Base-by-base conservation (phyloP, 345 rosid genomes). In the Ceriops zippeliana region DNA sequence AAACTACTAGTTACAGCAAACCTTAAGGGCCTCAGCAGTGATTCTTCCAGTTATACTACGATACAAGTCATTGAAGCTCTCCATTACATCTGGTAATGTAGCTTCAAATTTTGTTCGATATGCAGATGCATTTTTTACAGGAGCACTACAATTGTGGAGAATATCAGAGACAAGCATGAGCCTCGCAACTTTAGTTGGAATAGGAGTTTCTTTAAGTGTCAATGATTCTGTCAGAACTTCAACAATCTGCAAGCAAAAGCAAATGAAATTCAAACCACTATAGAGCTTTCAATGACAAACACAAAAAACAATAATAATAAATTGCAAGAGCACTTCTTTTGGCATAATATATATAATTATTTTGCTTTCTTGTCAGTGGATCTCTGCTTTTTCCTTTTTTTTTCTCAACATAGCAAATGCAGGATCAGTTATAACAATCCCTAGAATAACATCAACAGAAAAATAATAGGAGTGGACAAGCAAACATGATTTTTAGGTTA, bases 101-200 rank as follows among this genome's bases (percentile, higher is more conserved):
- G 91, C 90, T 81, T 96, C 99, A 70, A 96, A 96, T 80, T 90
- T 96, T 52, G 99, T 92, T 65, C 99, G 92, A 81, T 92, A 96
- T 32, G 99, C 97, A 77, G 99, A 96, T 67, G 99, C 97, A 89
- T 96, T 96, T 82, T 96, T 92, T 17, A 96, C 97, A 71, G 95
- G 95, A 76, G 97, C 98, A 71, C 99, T 92, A 73, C 99, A 92
- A 68, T 96, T 96, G 75, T 90, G 98, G 58, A 96, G 98, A 67
- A 96, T 79, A 67, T 92, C 92, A 69, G 92, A 86, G 73, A 87
- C 90, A 20, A 87, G 92, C 92, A 87, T 87, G 52, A 89, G 90
- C 76, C 99, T 86, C 0, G 98, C 96, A 75, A 96, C 98, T 85
- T 96, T 92, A 17, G 98, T 92, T 52, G 99, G 98, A 83, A 92